These are phyloP conservation scores for Tricholoma terreum DNA, from an alignment of 768 basidiomycete genomes.

Conservation along the genomic window DNA sequence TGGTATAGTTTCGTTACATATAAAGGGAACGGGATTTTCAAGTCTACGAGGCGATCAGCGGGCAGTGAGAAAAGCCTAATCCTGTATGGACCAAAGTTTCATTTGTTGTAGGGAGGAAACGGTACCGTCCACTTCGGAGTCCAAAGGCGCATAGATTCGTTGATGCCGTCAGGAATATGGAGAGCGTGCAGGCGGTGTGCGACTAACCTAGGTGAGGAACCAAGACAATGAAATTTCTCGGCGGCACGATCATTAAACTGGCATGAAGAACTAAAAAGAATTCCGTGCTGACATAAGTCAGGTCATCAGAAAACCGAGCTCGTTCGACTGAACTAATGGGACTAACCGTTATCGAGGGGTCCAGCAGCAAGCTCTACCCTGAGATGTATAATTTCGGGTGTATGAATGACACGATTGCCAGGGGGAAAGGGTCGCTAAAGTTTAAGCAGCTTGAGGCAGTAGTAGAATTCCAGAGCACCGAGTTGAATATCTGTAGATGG, in stretches of 20 bases:
- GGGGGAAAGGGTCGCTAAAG: too few relatives aligned
- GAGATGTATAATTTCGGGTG: too few relatives aligned
- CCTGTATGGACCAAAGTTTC: too few relatives aligned
- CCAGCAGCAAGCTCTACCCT: neutral
- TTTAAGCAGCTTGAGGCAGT: neutral
- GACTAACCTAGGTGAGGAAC: neutral
- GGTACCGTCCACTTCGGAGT: too few relatives aligned
- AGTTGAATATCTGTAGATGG: neutral
- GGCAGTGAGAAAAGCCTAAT: too few relatives aligned
- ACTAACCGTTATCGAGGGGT: neutral
- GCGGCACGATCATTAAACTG: neutral
- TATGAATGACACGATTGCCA: too few relatives aligned
- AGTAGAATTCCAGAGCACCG: neutral
- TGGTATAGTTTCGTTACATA: too few relatives aligned
- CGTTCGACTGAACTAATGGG: neutral
- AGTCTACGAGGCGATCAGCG: too few relatives aligned
- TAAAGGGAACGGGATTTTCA: too few relatives aligned
- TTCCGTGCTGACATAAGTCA: neutral
- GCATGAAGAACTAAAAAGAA: too few relatives aligned
- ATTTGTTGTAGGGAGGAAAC: too few relatives aligned
- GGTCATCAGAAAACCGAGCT: neutral
- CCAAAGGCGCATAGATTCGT: neutral
- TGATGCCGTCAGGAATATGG: neutral
- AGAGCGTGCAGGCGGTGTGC: neutral
- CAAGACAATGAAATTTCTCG: neutral